Percentiles rank a stretch among this genome's conserved stretches.
phyloP scores from a whole-genome alignment of 257 asterid genomes.

The Ophiorrhiza pumila region DNA sequence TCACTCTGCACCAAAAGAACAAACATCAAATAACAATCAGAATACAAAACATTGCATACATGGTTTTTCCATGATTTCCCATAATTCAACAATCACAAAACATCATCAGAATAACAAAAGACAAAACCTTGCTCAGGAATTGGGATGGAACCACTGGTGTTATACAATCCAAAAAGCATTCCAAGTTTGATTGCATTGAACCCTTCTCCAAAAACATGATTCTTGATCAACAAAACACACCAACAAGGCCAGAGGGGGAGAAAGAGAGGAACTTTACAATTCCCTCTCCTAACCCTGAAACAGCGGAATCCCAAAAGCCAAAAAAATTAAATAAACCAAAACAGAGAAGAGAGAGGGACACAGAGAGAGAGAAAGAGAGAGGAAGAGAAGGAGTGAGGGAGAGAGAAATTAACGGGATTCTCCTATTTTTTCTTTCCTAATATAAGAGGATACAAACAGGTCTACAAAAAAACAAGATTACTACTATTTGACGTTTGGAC shows the following conservation, averaged over 20 bases:
- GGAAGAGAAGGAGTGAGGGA: constrained; percentile 29
- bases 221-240: constrained; percentile 5
- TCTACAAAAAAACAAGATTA: constrained; percentile 30
- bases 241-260: constrained; percentile 32
- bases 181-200: constrained; percentile 41
- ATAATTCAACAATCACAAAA: background rate
- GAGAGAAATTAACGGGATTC: constrained; percentile 76
- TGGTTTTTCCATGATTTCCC: background rate
- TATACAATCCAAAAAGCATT: constrained; percentile 38
- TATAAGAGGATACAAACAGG: constrained; percentile 24
- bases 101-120: background rate
- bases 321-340: background rate
- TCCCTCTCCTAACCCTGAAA: constrained; percentile 60
- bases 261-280: constrained; percentile 29
- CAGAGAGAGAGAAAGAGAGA: constrained; percentile 27
- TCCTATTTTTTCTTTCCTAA: constrained; percentile 21
- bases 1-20: constrained; percentile 47
- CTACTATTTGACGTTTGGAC: constrained; percentile 67
- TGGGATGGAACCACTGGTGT: constrained; percentile 46
- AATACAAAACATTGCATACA: background rate
- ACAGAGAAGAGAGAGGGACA: constrained; percentile 19
- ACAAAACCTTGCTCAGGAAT: constrained; percentile 38
- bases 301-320: constrained; percentile 26
- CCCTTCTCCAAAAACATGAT: constrained; percentile 35
- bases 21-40: background rate